Percentiles rank a stretch among this genome's conserved stretches.
These are phyloP conservation scores for Syzygium aromaticum DNA, from an alignment of 345 rosid species.

Conservation along the genomic window DNA sequence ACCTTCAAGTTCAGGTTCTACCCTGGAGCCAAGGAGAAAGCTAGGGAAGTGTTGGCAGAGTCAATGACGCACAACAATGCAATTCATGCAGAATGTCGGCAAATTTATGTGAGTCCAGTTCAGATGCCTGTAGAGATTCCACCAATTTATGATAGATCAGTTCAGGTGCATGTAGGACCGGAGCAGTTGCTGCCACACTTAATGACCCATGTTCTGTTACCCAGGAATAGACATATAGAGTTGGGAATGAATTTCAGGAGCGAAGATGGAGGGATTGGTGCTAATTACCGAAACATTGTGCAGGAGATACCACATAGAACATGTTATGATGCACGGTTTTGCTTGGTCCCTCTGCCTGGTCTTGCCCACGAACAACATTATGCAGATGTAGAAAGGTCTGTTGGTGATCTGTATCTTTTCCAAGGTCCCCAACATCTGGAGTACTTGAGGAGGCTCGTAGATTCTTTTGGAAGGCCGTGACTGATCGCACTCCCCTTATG, in stretches of 20 bases:
- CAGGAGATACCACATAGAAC: neutral
- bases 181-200: neutral
- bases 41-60: constrained; percentile 1
- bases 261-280: neutral
- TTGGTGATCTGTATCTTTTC: neutral
- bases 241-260: neutral
- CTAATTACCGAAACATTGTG: neutral
- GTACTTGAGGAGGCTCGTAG: neutral
- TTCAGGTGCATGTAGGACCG: neutral
- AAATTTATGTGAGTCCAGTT: neutral
- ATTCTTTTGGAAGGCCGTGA: neutral
- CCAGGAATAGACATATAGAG: neutral
- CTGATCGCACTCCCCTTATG: neutral
- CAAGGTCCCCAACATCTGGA: neutral
- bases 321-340: neutral
- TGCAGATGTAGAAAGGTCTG: neutral
- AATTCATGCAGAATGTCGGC: neutral
- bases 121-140: neutral
- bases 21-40: no score
- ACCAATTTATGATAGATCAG: neutral
- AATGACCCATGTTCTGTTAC: neutral
- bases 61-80: neutral
- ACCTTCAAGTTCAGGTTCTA: constrained; percentile 37
- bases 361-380: neutral
- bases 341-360: neutral